phyloP scores from a whole-genome alignment of 352 stramenopile genomes.

The Paralagenidium karlingii region DNA sequence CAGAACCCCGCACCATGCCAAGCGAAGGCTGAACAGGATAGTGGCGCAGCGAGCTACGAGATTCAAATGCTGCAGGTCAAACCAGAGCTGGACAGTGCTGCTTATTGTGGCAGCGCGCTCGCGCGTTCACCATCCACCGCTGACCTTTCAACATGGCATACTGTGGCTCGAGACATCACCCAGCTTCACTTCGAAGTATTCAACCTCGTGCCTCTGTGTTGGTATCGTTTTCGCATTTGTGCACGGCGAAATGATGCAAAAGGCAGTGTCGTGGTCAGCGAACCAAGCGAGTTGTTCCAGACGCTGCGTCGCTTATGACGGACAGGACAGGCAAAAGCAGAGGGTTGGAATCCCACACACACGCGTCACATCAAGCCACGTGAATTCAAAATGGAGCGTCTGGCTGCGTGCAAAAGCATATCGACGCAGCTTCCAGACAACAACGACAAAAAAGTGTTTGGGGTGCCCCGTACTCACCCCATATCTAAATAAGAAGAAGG shows the following conservation, averaged over 20 bases:
- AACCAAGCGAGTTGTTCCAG: constrained; percentile 9
- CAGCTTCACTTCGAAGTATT: constrained; percentile 2
- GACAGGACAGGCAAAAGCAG: too few species aligned
- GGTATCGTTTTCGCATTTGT: constrained; percentile 16
- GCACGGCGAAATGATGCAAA: not conserved
- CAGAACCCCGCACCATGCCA: not conserved
- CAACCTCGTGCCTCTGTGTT: constrained; percentile 7
- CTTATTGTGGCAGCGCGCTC: not conserved
- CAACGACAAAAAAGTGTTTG: too few species aligned
- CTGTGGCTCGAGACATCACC: constrained; percentile 1
- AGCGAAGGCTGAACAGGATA: not conserved
- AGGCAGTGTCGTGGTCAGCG: constrained; percentile 8
- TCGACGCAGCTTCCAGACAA: too few species aligned
- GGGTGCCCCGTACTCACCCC: too few species aligned
- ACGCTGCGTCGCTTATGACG: constrained; percentile 15
- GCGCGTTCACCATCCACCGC: not conserved
- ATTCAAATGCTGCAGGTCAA: constrained; percentile 12
- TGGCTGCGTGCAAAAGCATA: too few species aligned
- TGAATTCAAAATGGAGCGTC: too few species aligned
- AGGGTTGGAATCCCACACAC: too few species aligned
- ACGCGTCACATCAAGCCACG: too few species aligned
- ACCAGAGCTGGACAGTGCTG: too few species aligned
- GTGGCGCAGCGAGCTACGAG: constrained; percentile 9
- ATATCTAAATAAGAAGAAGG: too few species aligned
- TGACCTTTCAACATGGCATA: constrained; percentile 5